These are phyloP conservation scores for Citrus hindsii DNA, from an alignment of 345 rosid genomes.

Conservation along the genomic window DNA sequence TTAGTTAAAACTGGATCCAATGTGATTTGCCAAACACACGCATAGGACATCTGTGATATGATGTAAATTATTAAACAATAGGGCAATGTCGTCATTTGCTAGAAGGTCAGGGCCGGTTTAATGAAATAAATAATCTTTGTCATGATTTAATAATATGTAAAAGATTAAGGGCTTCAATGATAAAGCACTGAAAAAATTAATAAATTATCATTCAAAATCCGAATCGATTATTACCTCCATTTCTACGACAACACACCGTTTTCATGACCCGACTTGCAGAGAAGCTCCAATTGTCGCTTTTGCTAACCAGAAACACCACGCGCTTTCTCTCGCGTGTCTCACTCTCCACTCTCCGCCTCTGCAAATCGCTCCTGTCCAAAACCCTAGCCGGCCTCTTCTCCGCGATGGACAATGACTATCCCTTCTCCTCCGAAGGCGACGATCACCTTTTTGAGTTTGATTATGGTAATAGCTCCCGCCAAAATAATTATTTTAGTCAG, in stretches of 20 bases:
- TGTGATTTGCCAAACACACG: too few relatives aligned
- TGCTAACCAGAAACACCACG: slow-evolving; percentile 15
- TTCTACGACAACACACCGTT: not conserved
- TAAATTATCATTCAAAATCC: not conserved
- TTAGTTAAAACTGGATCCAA: too few relatives aligned
- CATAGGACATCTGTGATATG: too few relatives aligned
- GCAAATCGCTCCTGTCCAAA: slow-evolving; percentile 20
- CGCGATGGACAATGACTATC: slow-evolving; percentile 24
- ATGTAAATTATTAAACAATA: too few relatives aligned
- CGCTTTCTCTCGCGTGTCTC: slow-evolving; percentile 30
- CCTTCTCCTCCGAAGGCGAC: slow-evolving; percentile 26
- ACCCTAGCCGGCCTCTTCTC: slow-evolving; percentile 12
- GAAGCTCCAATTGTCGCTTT: slow-evolving; percentile 14
- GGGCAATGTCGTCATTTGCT: too few relatives aligned
- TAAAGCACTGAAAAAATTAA: not conserved
- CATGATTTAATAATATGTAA: too few relatives aligned
- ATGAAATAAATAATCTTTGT: too few relatives aligned
- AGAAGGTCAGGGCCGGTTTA: too few relatives aligned
- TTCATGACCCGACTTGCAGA: slow-evolving; percentile 16
- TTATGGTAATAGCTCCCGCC: slow-evolving; percentile 14
- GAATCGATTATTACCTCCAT: not conserved
- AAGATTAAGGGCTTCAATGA: not conserved
- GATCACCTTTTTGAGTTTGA: slow-evolving; percentile 25
- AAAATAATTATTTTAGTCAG: not conserved
- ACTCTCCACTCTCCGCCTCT: slow-evolving; percentile 18